Percentiles rank a stretch among this genome's conserved stretches.
phyloP scores from a whole-genome alignment of 148 eudicot species.

The Arbutus unedo region DNA sequence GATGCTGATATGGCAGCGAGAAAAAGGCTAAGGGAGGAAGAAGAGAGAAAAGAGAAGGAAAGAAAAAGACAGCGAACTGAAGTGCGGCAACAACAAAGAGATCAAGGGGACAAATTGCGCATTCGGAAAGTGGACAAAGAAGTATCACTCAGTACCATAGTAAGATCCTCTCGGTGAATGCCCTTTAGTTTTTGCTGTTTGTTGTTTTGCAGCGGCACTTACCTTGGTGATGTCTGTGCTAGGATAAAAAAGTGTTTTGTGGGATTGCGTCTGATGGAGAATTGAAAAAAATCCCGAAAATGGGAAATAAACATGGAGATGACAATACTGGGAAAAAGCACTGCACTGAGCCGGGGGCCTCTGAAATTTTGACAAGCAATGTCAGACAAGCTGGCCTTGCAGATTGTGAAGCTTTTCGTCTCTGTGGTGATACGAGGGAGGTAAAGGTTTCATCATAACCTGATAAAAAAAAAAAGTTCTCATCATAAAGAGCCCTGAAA shows the following conservation, averaged over 20 bases:
- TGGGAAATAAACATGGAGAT: slow-evolving; percentile 27
- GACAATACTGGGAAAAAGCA: slow-evolving; percentile 26
- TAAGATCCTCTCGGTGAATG: slow-evolving; percentile 18
- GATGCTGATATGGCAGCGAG: slow-evolving; percentile 64
- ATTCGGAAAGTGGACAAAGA: slow-evolving; percentile 47
- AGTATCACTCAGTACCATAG: slow-evolving; percentile 33
- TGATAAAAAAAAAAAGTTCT: neutral
- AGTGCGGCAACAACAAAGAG: slow-evolving; percentile 48
- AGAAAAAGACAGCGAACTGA: slow-evolving; percentile 68
- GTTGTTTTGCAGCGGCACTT: slow-evolving; percentile 18
- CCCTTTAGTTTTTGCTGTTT: neutral
- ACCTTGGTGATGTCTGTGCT: slow-evolving; percentile 18
- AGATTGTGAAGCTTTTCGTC: slow-evolving; percentile 31
- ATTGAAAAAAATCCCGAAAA: slow-evolving; percentile 23
- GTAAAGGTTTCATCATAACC: slow-evolving; percentile 20
- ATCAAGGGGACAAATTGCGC: slow-evolving; percentile 48
- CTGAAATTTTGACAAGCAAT: slow-evolving; percentile 26
- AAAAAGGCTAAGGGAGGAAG: slow-evolving; percentile 88
- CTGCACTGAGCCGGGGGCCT: slow-evolving; percentile 19
- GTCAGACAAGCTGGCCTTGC: slow-evolving; percentile 21
- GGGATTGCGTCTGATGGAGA: slow-evolving; percentile 31
- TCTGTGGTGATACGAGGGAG: slow-evolving; percentile 34
- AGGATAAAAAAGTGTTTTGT: slow-evolving; percentile 41
- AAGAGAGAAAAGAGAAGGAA: slow-evolving; percentile 71
- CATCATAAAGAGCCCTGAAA: neutral